phyloP scores from a whole-genome alignment of 768 basidiomycete genomes.

The Termitomyces heimii region DNA sequence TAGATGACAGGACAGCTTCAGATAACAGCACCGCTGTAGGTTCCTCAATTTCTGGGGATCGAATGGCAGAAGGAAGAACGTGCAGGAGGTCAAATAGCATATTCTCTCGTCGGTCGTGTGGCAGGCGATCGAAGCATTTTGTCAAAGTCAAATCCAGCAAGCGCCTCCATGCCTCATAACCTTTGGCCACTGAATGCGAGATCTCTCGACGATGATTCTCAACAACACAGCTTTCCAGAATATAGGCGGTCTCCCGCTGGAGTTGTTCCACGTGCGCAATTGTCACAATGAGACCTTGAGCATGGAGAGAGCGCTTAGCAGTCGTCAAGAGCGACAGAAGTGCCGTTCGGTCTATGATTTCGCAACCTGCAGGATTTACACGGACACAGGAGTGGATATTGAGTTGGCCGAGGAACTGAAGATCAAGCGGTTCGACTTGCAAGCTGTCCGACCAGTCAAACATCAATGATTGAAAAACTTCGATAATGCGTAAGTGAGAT shows the following conservation, averaged over 20 bases:
- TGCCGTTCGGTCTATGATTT: conserved; percentile 72
- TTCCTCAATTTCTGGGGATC: conserved; percentile 59
- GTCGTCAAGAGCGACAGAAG: conserved; percentile 63
- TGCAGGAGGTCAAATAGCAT: conserved; percentile 89
- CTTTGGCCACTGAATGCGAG: conserved; percentile 57
- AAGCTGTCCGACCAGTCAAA: conserved; percentile 86
- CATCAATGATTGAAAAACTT: conserved; percentile 80
- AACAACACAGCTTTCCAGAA: conserved; percentile 77
- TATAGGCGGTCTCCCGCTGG: conserved; percentile 61
- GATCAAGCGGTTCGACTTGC: conserved; percentile 45
- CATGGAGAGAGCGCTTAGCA: conserved; percentile 56
- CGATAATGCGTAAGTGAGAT: conserved; percentile 80
- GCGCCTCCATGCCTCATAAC: conserved; percentile 82
- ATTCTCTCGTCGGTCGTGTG: conserved; percentile 77
- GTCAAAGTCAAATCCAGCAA: conserved; percentile 80
- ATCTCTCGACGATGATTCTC: conserved; percentile 89
- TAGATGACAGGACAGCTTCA: conserved; percentile 72
- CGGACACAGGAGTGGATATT: conserved; percentile 69
- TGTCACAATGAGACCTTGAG: conserved; percentile 62
- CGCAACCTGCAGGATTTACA: conserved; percentile 66
- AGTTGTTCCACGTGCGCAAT: conserved; percentile 61
- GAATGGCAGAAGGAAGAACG: conserved; percentile 67
- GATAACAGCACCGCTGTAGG: conserved; percentile 78
- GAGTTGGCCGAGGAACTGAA: conserved; percentile 61
- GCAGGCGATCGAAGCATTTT: conserved; percentile 81